Percentiles rank a stretch among this genome's conserved stretches.
Evolutionary conservation across 805 yeast species (phyloP).

Genomic region (Saturnispora sekii): DNA sequence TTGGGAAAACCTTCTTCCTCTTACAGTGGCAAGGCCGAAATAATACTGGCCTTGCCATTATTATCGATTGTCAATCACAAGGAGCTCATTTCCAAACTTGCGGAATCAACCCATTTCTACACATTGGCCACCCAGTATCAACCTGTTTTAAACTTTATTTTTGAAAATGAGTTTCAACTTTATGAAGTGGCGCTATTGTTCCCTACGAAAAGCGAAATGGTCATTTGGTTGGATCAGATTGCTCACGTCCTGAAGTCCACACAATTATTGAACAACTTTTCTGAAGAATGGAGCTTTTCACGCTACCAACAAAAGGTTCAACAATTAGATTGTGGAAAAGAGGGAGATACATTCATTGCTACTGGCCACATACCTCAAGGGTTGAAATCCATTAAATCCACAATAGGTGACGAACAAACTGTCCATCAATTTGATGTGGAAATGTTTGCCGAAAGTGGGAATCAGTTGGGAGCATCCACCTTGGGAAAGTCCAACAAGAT

Average conservation of each 20-base stretch:
- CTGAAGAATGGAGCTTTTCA: conserved; percentile 15
- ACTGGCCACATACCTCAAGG: conserved; percentile 5
- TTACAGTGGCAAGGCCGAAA: conserved; percentile 20
- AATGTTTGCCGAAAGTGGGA: background rate
- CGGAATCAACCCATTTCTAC: conserved; percentile 20
- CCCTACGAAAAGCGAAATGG: conserved; percentile 26
- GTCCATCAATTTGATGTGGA: conserved; percentile 5
- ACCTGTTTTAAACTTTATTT: conserved; percentile 33
- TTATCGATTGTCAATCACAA: conserved; percentile 19
- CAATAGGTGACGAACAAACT: background rate
- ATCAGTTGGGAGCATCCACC: background rate
- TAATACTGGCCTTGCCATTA: conserved; percentile 42
- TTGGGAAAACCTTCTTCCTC: conserved; percentile 24
- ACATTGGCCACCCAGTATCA: conserved; percentile 25
- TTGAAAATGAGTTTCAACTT: conserved; percentile 33
- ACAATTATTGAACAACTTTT: conserved; percentile 5
- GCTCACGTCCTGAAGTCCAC: too few relatives aligned
- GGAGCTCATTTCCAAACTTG: conserved; percentile 4
- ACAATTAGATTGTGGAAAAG: conserved; percentile 9
- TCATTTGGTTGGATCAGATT: conserved; percentile 31
- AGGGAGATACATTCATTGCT: conserved; percentile 8
- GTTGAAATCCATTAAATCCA: conserved; percentile 1
- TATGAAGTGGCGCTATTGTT: conserved; percentile 37
- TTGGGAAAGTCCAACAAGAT: too few relatives aligned
- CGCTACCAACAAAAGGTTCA: conserved; percentile 12